phyloP scores from a whole-genome alignment of 1,284 basidiomycete species.

The Ganoderma multipileum region DNA sequence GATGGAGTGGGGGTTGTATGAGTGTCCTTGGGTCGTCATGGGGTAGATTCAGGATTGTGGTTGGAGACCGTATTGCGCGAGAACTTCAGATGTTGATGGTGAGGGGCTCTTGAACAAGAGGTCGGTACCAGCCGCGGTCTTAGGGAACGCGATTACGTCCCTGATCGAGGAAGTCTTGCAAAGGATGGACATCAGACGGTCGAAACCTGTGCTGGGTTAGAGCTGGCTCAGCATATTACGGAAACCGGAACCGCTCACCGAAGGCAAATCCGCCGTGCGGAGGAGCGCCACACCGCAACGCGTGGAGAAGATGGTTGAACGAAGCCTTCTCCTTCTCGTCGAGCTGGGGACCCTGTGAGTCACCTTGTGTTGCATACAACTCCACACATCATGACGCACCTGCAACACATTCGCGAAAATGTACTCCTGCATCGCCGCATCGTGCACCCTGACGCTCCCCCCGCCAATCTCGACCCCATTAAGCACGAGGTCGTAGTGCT shows the following conservation, averaged over 20 bases:
- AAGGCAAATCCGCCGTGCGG: slow-evolving; percentile 96
- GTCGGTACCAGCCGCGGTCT: slow-evolving; percentile 86
- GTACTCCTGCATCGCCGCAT: slow-evolving; percentile 83
- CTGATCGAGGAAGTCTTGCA: slow-evolving; percentile 86
- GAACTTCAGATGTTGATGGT: slow-evolving; percentile 56
- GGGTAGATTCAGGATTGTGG: slow-evolving; percentile 27
- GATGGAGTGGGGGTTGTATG: slow-evolving; percentile 5
- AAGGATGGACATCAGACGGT: slow-evolving; percentile 90
- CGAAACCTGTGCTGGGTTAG: slow-evolving; percentile 70
- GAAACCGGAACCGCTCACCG: slow-evolving; percentile 53
- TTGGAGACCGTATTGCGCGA: slow-evolving; percentile 70
- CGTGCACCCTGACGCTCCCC: slow-evolving; percentile 92
- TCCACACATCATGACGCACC: slow-evolving; percentile 49
- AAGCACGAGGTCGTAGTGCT: slow-evolving; percentile 97
- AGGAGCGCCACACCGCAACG: slow-evolving; percentile 88
- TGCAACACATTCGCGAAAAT: slow-evolving; percentile 83
- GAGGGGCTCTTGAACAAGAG: slow-evolving; percentile 90
- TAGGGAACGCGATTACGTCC: slow-evolving; percentile 97
- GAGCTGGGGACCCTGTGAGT: slow-evolving; percentile 56
- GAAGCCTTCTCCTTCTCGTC: slow-evolving; percentile 73
- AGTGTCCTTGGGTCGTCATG: not conserved
- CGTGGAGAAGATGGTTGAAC: slow-evolving; percentile 87
- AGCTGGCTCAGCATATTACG: not conserved
- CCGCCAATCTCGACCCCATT: slow-evolving; percentile 95
- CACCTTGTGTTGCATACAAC: not conserved